Conservation (phyloP, 768 basidiomycete genomes). For the Rhizopogon sp. region DNA sequence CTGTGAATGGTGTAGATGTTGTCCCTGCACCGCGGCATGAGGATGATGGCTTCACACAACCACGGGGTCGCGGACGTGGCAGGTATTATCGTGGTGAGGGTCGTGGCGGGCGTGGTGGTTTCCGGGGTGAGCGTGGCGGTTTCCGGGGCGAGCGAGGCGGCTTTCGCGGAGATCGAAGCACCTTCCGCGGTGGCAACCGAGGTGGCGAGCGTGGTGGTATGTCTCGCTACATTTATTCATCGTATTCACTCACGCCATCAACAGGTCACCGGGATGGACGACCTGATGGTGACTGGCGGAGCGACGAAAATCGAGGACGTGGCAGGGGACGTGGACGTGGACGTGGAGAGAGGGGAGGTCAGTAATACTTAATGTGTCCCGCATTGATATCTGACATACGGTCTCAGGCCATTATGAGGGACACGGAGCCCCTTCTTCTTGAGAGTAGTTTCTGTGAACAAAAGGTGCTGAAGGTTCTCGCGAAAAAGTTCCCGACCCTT, state of each 20-base stretch:
- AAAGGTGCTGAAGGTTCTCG: not conserved
- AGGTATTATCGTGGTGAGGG: slow-evolving; percentile 38
- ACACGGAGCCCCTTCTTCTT: slow-evolving; percentile 13
- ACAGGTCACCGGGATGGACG: slow-evolving; percentile 15
- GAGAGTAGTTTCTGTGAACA: not conserved
- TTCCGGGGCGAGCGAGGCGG: slow-evolving; percentile 20
- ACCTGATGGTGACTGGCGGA: slow-evolving; percentile 21
- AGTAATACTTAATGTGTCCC: not conserved
- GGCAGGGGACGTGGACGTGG: slow-evolving; percentile 42
- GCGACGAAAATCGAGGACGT: slow-evolving; percentile 37
- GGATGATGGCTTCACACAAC: slow-evolving; percentile 60
- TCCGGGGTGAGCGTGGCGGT: slow-evolving; percentile 31
- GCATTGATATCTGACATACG: not conserved
- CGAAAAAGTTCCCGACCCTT: slow-evolving; percentile 3
- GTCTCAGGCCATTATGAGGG: slow-evolving; percentile 17
- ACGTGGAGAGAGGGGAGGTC: slow-evolving; percentile 31
- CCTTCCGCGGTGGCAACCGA: slow-evolving; percentile 33
- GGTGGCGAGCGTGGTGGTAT: slow-evolving; percentile 27
- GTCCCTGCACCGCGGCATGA: slow-evolving; percentile 27
- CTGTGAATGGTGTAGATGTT: slow-evolving; percentile 17
- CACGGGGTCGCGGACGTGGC: slow-evolving; percentile 45
- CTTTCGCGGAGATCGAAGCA: slow-evolving; percentile 33
- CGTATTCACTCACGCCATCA: not conserved
- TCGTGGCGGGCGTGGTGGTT: slow-evolving; percentile 36
- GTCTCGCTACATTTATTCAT: not conserved